These are phyloP conservation scores for Aspergillus quadrilineatus DNA, from an alignment of 2,329 filamentous ascomycete species.

Conservation along the genomic window DNA sequence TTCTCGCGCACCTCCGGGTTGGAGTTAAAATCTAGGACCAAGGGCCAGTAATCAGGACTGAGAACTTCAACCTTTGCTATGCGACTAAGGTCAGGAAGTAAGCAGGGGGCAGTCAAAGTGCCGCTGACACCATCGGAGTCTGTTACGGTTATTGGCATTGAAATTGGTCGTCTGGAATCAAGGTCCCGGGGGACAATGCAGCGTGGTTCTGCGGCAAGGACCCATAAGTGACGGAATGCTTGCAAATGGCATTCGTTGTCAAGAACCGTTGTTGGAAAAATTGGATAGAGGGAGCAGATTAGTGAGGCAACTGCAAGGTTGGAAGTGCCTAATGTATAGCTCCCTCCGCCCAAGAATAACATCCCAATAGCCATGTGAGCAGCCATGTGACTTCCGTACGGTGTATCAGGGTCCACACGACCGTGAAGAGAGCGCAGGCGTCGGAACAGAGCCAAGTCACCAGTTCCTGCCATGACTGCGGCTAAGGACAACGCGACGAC, in stretches of 20 bases:
- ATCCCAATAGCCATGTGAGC: slow-evolving; percentile 88
- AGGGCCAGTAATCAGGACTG: slow-evolving; percentile 71
- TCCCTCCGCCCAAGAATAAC: slow-evolving; percentile 89
- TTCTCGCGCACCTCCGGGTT: slow-evolving; percentile 62
- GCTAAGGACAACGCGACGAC: slow-evolving; percentile 77
- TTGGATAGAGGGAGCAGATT: slow-evolving; percentile 87
- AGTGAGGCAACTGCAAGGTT: slow-evolving; percentile 83
- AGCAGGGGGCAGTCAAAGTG: slow-evolving; percentile 53
- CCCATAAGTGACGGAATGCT: slow-evolving; percentile 96
- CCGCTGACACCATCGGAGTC: slow-evolving; percentile 48
- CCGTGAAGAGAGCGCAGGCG: slow-evolving; percentile 85
- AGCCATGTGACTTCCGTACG: slow-evolving; percentile 91
- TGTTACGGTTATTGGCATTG: slow-evolving; percentile 67
- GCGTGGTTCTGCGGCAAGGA: slow-evolving; percentile 83
- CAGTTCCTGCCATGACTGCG: slow-evolving; percentile 93
- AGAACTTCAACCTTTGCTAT: slow-evolving; percentile 40
- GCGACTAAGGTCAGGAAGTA: slow-evolving; percentile 50
- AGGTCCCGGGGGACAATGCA: slow-evolving; percentile 87
- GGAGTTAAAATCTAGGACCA: slow-evolving; percentile 70
- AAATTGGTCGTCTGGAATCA: slow-evolving; percentile 75
- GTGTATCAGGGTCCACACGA: slow-evolving; percentile 75
- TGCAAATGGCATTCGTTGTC: slow-evolving; percentile 95
- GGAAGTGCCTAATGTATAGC: slow-evolving; percentile 84
- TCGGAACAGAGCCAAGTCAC: slow-evolving; percentile 80
- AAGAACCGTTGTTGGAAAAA: slow-evolving; percentile 84